Evolutionary conservation across 2,329 filamentous ascomycete species (phyloP).

Genomic region (Chrysosphaeria jannelii): DNA sequence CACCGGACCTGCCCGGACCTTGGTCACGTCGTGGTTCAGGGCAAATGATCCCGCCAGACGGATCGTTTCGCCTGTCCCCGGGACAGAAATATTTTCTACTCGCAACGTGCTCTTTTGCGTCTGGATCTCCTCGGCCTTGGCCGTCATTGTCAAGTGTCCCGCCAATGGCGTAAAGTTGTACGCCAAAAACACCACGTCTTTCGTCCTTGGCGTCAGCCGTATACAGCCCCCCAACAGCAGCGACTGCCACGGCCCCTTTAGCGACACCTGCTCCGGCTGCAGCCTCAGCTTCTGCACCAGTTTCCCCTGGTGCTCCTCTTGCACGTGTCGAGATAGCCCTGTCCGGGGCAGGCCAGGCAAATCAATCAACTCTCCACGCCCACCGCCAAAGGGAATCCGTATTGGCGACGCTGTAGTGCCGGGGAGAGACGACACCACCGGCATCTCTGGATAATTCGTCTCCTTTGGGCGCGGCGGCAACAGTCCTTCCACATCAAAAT

Average conservation of each 20-base stretch:
- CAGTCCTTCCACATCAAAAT: no score
- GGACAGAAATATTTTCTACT: conserved; percentile 30
- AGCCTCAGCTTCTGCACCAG: conserved; percentile 57
- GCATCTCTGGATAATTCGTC: conserved; percentile 53
- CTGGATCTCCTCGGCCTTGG: conserved; percentile 52
- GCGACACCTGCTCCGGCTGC: conserved; percentile 36
- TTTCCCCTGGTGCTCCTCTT: conserved; percentile 28
- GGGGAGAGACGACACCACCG: conserved; percentile 57
- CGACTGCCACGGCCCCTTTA: conserved; percentile 43
- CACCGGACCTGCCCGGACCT: conserved; percentile 40
- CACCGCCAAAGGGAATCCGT: conserved; percentile 62
- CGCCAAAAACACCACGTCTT: conserved; percentile 36
- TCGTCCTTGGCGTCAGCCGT: conserved; percentile 47
- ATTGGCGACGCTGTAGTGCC: conserved; percentile 92
- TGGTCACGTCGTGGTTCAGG: conserved; percentile 61
- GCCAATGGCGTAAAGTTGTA: conserved; percentile 63
- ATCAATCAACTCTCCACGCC: conserved; percentile 75
- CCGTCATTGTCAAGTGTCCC: conserved; percentile 46
- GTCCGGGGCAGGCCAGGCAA: conserved; percentile 59
- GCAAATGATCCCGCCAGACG: conserved; percentile 43
- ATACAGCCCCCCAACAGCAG: conserved; percentile 66
- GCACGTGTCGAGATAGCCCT: conserved; percentile 39
- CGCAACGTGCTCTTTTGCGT: conserved; percentile 25
- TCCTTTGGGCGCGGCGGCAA: conserved; percentile 50
- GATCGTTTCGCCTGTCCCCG: conserved; percentile 25